These are phyloP conservation scores for Fusarium denticulatum DNA, from an alignment of 2,329 filamentous ascomycete species.

Conservation along the genomic window DNA sequence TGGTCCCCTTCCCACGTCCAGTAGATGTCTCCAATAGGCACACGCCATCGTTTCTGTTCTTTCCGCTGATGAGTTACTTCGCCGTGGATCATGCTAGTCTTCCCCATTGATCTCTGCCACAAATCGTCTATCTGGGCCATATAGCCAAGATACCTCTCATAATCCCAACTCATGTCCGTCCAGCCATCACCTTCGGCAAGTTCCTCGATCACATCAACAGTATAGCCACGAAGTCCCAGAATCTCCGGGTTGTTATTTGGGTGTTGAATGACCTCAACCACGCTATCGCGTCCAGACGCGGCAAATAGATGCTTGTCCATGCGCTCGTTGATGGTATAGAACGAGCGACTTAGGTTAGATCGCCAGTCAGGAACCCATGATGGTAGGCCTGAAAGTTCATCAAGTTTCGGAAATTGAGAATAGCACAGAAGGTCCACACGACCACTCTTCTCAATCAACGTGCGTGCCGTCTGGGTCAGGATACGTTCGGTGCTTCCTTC, in stretches of 20 bases:
- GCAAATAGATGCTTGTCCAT: neutral
- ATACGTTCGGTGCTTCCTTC: neutral
- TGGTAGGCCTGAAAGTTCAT: neutral
- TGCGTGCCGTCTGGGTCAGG: neutral
- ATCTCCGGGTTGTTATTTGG: fast-evolving
- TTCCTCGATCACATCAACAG: neutral
- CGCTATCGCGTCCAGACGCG: fast-evolving
- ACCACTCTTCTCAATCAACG: neutral
- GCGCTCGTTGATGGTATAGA: neutral
- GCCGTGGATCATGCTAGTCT: neutral
- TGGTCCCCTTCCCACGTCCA: neutral
- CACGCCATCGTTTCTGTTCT: neutral
- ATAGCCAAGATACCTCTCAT: neutral
- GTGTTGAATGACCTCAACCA: fast-evolving
- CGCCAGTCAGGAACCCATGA: constrained; percentile 8
- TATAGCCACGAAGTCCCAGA: neutral
- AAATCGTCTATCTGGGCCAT: neutral
- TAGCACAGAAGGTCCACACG: neutral
- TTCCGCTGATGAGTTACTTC: fast-evolving
- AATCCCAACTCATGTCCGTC: neutral
- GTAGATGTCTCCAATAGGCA: neutral
- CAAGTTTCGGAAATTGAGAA: neutral
- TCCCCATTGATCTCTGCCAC: neutral
- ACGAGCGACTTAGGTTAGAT: neutral
- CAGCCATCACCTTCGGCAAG: neutral